A percentile compares a stretch with the other conserved stretches of the same genome.
phyloP scores from a whole-genome alignment of 169 alveolate genomes.

The Plasmodium ovale region DNA sequence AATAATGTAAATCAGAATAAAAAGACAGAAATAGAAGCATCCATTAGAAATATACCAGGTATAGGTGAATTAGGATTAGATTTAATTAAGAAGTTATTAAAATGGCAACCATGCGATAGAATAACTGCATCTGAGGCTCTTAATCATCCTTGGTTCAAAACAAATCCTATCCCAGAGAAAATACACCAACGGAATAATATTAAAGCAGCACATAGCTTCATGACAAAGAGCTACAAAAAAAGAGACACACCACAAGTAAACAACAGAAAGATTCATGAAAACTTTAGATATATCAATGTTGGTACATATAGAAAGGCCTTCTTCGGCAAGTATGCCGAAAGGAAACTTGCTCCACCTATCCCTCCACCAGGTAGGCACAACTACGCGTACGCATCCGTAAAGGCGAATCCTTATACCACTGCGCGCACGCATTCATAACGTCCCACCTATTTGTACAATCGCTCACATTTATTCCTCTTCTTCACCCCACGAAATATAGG shows the following conservation, averaged over 20 bases:
- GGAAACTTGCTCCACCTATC: background rate
- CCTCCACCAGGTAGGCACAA: conserved; percentile 3
- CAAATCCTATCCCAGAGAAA: conserved; percentile 76
- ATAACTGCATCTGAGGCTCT: conserved; percentile 83
- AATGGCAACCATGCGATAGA: conserved; percentile 82
- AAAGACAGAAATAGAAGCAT: conserved; percentile 78
- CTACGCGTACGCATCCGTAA: background rate
- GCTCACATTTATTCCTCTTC: no score
- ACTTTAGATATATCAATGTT: conserved; percentile 58
- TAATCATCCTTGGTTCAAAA: conserved; percentile 84
- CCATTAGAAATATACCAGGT: conserved; percentile 78
- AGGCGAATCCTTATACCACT: background rate
- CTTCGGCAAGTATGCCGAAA: conserved; percentile 10
- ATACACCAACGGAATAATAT: conserved; percentile 79
- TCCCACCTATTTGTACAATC: no score
- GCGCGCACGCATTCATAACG: background rate
- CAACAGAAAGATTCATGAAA: conserved; percentile 30
- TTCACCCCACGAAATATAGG: no score
- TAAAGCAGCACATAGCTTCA: conserved; percentile 86
- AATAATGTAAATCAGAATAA: conserved; percentile 72
- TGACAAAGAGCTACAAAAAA: conserved; percentile 85
- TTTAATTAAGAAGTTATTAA: conserved; percentile 75
- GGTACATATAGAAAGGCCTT: conserved; percentile 45
- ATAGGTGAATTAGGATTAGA: conserved; percentile 87
- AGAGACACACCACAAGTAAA: conserved; percentile 67